Base-by-base conservation (phyloP, 306 rosid genomes). In the Vigna mungo region DNA sequence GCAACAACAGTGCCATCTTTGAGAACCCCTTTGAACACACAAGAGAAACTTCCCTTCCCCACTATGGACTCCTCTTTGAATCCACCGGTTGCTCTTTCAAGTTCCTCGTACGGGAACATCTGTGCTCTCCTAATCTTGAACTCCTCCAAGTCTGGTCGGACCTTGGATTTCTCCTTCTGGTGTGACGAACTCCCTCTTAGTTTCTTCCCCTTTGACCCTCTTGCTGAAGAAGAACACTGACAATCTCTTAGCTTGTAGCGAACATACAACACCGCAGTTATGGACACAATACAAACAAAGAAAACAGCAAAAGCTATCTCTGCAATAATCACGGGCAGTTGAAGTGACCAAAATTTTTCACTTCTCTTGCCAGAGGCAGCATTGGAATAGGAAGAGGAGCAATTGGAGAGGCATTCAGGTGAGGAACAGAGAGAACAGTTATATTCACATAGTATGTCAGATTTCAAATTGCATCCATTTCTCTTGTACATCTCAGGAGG, bases 151-250 rank as follows among this genome's bases (percentile, higher is more conserved):
- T 60, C 67, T 30, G 67, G 67, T 60, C 44, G 67, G 67, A 60
- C n/a, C 67, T 60, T 60, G 67, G 21, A 60, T 60, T 60, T 60
- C 67, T 60, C 67, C 44, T 60, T 60, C 32, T 60, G 67, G 67
- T 60, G 10, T 15, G 67, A 60, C 11, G 43, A 59, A 27, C 65
- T 16, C 67, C 44, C 67, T 32, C 7, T 60, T 60, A 60, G 44
- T 60, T 60, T 60, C 67, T 32, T 60, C 67, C 34, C 67, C 18
- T 30, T 60, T 60, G 67, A 32, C 43, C 43, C 67, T 60, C 30
- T 20, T 11, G 3, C 60, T 18, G 60, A 18, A 54, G 46, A 41
- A 41, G 67, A 32, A 60, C 67, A 60, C 43, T 60, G 44, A 60
- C 67, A 60, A 60, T 60, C 43, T 32, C 67, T 30, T 32, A 60